Conservation (phyloP, 148 eudicot species). For the Pharnaceum exiguum region DNA sequence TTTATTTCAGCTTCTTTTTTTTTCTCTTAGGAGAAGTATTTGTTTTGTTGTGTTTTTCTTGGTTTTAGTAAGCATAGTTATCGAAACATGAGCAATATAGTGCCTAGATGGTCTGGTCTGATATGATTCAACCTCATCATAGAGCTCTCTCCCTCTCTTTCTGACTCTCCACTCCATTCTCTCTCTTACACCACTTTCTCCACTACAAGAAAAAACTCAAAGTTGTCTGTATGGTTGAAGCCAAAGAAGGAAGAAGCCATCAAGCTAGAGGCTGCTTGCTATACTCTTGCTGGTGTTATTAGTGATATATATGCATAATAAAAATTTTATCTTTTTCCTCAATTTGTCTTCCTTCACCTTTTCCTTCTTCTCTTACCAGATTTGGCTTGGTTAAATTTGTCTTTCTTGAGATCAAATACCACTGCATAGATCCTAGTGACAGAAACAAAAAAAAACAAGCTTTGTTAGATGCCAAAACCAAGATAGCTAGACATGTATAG, state of each 20-base stretch:
- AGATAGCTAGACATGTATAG: not conserved
- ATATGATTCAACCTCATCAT: constrained; percentile 23
- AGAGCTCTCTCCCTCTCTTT: constrained; percentile 17
- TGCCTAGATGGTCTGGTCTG: constrained; percentile 27
- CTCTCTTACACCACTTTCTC: constrained; percentile 22
- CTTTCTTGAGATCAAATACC: constrained; percentile 22
- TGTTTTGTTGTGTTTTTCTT: constrained; percentile 38
- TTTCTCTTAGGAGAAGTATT: too few relatives aligned
- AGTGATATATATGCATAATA: constrained; percentile 11
- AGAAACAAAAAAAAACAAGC: constrained; percentile 5
- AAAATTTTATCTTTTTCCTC: constrained; percentile 4
- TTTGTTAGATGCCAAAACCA: constrained; percentile 12
- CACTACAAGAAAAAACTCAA: constrained; percentile 36
- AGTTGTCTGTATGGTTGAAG: constrained; percentile 62
- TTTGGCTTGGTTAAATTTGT: constrained; percentile 30
- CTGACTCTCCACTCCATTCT: constrained; percentile 20
- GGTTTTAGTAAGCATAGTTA: constrained; percentile 32
- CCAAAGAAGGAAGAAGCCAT: constrained; percentile 61
- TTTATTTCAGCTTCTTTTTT: too few relatives aligned
- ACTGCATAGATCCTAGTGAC: constrained; percentile 7
- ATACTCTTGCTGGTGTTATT: constrained; percentile 13
- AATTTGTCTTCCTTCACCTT: constrained; percentile 3
- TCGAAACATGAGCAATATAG: constrained; percentile 32
- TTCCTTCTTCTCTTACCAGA: constrained; percentile 17
- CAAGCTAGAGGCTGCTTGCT: constrained; percentile 4